Conservation (phyloP, 108 stramenopile species). For the Cyclostephanos tholiformis region DNA sequence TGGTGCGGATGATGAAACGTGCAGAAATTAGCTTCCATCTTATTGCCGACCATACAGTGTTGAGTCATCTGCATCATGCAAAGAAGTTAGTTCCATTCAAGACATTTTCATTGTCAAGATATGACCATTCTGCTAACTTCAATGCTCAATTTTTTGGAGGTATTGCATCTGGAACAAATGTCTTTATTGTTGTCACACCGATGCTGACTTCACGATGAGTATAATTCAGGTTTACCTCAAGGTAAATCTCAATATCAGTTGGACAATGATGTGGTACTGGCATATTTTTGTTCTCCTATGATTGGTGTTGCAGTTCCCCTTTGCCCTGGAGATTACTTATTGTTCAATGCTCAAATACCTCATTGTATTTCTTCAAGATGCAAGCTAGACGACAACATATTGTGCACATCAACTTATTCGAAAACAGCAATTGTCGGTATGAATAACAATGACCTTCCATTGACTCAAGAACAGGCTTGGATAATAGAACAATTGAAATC, state of each 20-base stretch:
- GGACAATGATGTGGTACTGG: not conserved
- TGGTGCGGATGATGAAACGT: too few species aligned
- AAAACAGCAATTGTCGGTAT: too few species aligned
- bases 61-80: not conserved
- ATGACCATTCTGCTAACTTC: not conserved
- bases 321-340: not conserved
- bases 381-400: too few species aligned
- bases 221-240: not conserved
- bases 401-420: too few species aligned
- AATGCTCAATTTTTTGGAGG: not conserved
- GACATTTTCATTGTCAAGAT: not conserved
- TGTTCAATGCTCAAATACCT: too few species aligned
- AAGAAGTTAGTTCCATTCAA: slow-evolving; percentile 2
- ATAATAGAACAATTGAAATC: not conserved
- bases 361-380: too few species aligned
- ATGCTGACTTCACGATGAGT: not conserved
- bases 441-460: too few species aligned
- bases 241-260: not conserved
- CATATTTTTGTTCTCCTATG: not conserved
- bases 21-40: not conserved
- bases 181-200: slow-evolving; percentile 4
- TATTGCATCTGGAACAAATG: slow-evolving; percentile 1
- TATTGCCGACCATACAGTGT: not conserved
- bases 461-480: too few species aligned
- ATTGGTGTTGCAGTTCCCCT: not conserved